Percentiles rank a stretch among this genome's conserved stretches.
phyloP scores from a whole-genome alignment of 2,329 filamentous ascomycete genomes.

The Xylariaceae sp. region DNA sequence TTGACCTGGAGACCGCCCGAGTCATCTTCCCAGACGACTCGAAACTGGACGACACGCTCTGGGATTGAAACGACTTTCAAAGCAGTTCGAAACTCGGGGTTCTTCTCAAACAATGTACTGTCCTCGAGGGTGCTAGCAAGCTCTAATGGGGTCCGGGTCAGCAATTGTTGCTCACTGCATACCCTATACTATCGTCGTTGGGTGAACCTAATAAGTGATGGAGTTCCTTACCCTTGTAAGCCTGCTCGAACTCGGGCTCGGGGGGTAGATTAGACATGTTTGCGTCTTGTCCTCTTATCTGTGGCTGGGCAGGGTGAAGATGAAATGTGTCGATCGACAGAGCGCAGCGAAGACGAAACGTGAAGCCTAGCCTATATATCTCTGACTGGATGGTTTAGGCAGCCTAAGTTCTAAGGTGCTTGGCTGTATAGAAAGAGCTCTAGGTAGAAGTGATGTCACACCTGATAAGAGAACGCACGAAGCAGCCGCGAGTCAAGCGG shows the following conservation, averaged over 20 bases:
- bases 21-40: slow-evolving; percentile 96
- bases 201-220: background rate
- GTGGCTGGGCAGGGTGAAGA: background rate
- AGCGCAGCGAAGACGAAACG: too few species aligned
- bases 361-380: too few species aligned
- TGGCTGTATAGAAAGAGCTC: too few species aligned
- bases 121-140: slow-evolving; percentile 92
- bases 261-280: slow-evolving; percentile 77
- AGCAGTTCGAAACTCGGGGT: slow-evolving; percentile 91
- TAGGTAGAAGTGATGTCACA: too few species aligned
- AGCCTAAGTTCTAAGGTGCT: too few species aligned
- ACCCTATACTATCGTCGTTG: too few species aligned
- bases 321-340: background rate
- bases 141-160: slow-evolving; percentile 54
- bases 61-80: slow-evolving; percentile 85
- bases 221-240: slow-evolving; percentile 74
- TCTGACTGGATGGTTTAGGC: too few species aligned
- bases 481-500: too few species aligned
- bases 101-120: slow-evolving; percentile 87
- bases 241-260: slow-evolving; percentile 98
- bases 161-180: background rate
- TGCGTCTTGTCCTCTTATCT: background rate
- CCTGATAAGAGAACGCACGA: too few species aligned
- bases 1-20: slow-evolving; percentile 86
- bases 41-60: slow-evolving; percentile 96